Evolutionary conservation across 2,329 filamentous ascomycete species (phyloP), one percentile per base, ranked within the genome.

Genomic region (Fusarium incarnatum): DNA sequence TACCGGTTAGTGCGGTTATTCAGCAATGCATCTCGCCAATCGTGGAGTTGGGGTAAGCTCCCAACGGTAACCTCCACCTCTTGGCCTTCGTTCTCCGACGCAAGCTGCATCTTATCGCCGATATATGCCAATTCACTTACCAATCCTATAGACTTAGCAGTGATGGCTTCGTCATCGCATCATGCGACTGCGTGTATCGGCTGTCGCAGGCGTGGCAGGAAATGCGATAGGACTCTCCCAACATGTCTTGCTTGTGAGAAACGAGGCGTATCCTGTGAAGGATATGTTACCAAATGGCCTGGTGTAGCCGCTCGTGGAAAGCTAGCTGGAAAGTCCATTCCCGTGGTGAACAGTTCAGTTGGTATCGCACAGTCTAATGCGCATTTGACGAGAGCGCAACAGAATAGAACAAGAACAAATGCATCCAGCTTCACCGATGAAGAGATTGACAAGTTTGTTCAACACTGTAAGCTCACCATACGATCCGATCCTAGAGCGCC

Each of bases 251-350:
- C 41, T 20, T 66, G 55, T 28, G 37, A 53, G 48, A 58, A 45
- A 16, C n/a, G 63, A 42, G 45, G 45, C 6, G 16, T 40, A 1
- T 3, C 22, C 7, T 67, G 64, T 20, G 61, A 67, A 22, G 63
- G 60, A 8, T 67, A 66, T 8, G 22, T 66, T 12, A 66, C 60
- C 3, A 60, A 45, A 37, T 66, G 55, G 61, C 55, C 56, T 15
- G 55, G 49, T 6, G 61, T 67, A 8, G 56, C 50, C 5, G 41
- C 41, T 6, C 42, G 63, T 11, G 63, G 63, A 10, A 66, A 64
- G 6, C 11, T 66, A 10, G 64, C 45, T 16, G 49, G 62, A 5
- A 66, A 60, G n/a, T n/a, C 61, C 5, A 66, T 55, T 9, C 61
- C 61, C 0, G 49, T 66, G 9, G 12, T 12, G 11, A 49, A 66